phyloP scores from a whole-genome alignment of 2,329 filamentous ascomycete genomes.

The Simplicillium aogashimaense region DNA sequence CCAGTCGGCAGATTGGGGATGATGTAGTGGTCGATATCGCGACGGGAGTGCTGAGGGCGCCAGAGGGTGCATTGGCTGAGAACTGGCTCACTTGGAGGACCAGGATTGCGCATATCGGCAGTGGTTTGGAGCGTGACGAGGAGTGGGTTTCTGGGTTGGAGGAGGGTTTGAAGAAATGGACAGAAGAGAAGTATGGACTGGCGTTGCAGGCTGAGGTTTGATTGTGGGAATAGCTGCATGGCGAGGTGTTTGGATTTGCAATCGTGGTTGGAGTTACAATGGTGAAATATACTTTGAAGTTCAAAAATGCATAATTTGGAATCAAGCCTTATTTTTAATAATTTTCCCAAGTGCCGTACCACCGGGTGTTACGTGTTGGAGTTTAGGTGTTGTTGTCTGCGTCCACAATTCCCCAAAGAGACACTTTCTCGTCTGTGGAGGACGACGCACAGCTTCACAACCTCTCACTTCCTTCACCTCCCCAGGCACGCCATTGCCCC shows the following conservation, averaged over 20 bases:
- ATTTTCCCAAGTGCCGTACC: too few species aligned
- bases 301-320: too few species aligned
- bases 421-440: neutral
- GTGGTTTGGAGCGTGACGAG: conserved; percentile 25
- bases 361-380: too few species aligned
- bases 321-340: too few species aligned
- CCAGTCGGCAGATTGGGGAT: conserved; percentile 16
- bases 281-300: too few species aligned
- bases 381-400: too few species aligned
- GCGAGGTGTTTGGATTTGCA: too few species aligned
- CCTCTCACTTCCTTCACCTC: neutral
- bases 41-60: conserved; percentile 31
- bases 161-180: conserved; percentile 28
- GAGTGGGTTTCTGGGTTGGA: conserved; percentile 23
- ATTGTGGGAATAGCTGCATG: too few species aligned
- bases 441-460: neutral
- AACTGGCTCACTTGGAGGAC: conserved; percentile 37
- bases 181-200: conserved; percentile 22
- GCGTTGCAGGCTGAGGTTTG: conserved; percentile 5
- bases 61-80: conserved; percentile 31
- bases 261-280: neutral
- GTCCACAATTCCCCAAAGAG: too few species aligned
- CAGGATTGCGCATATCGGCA: conserved; percentile 19
- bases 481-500: neutral
- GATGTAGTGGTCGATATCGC: conserved; percentile 29